Evolutionary conservation across 176 grass and related monocot genomes (phyloP).

Genomic region (Avena sativa): DNA sequence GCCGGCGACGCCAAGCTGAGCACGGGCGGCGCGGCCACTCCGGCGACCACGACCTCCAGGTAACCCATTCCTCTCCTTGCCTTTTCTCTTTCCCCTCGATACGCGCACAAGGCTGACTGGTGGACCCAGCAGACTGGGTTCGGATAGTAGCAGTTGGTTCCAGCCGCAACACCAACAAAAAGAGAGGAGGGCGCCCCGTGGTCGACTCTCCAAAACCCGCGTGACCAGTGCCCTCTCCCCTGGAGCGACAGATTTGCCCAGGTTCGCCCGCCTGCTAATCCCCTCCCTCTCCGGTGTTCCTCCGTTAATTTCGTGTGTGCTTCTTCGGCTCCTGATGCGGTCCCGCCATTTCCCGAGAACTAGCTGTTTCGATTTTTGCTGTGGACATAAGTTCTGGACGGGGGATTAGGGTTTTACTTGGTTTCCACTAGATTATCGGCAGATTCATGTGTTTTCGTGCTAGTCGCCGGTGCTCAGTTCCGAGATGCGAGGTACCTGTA

Average conservation of each 20-base stretch:
- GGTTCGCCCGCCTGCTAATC: constrained; percentile 13
- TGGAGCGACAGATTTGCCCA: not conserved
- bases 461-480: too few relatives aligned
- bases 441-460: not conserved
- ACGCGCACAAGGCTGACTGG: not conserved
- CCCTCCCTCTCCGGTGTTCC: not conserved
- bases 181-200: not conserved
- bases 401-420: constrained; percentile 21
- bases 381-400: not conserved
- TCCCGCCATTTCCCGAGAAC: too few relatives aligned
- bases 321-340: too few relatives aligned
- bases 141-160: constrained; percentile 10
- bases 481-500: too few relatives aligned
- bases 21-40: not conserved
- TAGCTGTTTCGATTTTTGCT: not conserved
- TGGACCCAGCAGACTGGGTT: not conserved
- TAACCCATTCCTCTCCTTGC: not conserved
- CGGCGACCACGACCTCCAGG: not conserved
- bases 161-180: not conserved
- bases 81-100: not conserved
- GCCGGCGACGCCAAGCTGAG: not conserved
- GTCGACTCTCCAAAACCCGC: not conserved
- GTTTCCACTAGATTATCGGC: not conserved
- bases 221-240: not conserved
- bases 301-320: not conserved